Percentiles rank a stretch among this genome's conserved stretches.
Evolutionary conservation across 2,329 filamentous ascomycete genomes (phyloP).

Genomic region (Westerdykella sp.): DNA sequence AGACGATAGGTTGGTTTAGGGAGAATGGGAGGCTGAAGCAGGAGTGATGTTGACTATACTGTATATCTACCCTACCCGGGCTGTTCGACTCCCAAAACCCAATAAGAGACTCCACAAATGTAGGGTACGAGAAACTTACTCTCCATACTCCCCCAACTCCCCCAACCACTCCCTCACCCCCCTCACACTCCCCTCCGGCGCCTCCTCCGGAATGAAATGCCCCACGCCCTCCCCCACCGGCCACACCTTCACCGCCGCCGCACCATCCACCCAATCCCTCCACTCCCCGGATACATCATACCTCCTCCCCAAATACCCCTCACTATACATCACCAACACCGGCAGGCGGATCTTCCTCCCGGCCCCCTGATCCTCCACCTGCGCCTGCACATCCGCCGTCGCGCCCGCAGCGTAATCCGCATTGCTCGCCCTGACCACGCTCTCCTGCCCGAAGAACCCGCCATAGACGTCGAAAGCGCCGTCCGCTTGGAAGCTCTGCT

Average conservation of each 20-base stretch:
- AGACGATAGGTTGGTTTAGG: constrained; percentile 2
- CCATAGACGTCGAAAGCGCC: constrained; percentile 40
- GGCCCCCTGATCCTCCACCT: constrained; percentile 41
- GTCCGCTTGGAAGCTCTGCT: constrained; percentile 12
- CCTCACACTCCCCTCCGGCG: constrained; percentile 42
- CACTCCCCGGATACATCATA: constrained; percentile 50
- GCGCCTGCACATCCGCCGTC: constrained; percentile 48
- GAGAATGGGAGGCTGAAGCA: no score
- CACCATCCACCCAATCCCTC: constrained; percentile 41
- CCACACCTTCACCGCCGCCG: constrained; percentile 45
- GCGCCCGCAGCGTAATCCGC: constrained; percentile 53
- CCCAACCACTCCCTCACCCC: constrained; percentile 33
- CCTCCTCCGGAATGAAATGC: constrained; percentile 53
- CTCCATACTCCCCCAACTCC: constrained; percentile 4
- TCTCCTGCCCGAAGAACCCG: constrained; percentile 38
- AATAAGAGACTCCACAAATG: no score
- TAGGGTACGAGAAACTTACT: no score
- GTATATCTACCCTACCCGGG: no score
- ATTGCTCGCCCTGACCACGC: constrained; percentile 46
- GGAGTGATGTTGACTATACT: no score
- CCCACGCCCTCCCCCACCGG: constrained; percentile 45
- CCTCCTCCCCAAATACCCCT: constrained; percentile 43
- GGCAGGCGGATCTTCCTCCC: constrained; percentile 44
- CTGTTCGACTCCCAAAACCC: no score
- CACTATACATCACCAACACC: constrained; percentile 48